Percentiles rank a stretch among this genome's conserved stretches.
Evolutionary conservation across 768 basidiomycete genomes (phyloP).

Genomic region (Leucogyrophana mollusca): DNA sequence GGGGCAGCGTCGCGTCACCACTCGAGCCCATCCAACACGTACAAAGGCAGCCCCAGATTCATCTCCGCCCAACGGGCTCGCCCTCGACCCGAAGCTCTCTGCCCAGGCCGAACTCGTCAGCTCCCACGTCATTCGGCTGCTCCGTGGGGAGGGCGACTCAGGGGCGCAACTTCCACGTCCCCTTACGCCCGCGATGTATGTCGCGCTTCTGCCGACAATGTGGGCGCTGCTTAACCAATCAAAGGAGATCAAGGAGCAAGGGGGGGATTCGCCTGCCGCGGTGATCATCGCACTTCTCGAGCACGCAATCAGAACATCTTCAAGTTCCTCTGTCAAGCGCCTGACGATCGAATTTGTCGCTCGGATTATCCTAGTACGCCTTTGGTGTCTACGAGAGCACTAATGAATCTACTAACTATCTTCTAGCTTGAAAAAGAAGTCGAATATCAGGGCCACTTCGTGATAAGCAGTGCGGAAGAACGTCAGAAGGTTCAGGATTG

Average conservation of each 20-base stretch:
- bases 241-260: constrained; percentile 16
- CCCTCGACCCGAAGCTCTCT: constrained; percentile 17
- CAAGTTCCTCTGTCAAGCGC: constrained; percentile 63
- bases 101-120: constrained; percentile 52
- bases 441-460: constrained; percentile 51
- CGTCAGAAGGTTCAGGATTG: constrained; percentile 52
- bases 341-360: constrained; percentile 75
- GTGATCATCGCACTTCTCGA: constrained; percentile 57
- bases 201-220: constrained; percentile 69
- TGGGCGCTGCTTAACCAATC: constrained; percentile 69
- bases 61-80: constrained; percentile 8
- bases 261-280: constrained; percentile 17
- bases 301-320: constrained; percentile 59
- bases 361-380: constrained; percentile 62
- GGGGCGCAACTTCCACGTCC: constrained; percentile 45
- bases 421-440: constrained; percentile 59
- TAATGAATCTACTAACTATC: constrained; percentile 5
- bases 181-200: constrained; percentile 58
- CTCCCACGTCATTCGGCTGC: constrained; percentile 58
- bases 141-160: constrained; percentile 48
- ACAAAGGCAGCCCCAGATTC: constrained; percentile 16
- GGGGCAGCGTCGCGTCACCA: neutral
- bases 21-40: constrained; percentile 6
- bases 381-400: neutral
- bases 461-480: constrained; percentile 26